These are phyloP conservation scores for Daldinia decipiens DNA, from an alignment of 495 filamentous ascomycete genomes.

Conservation along the genomic window DNA sequence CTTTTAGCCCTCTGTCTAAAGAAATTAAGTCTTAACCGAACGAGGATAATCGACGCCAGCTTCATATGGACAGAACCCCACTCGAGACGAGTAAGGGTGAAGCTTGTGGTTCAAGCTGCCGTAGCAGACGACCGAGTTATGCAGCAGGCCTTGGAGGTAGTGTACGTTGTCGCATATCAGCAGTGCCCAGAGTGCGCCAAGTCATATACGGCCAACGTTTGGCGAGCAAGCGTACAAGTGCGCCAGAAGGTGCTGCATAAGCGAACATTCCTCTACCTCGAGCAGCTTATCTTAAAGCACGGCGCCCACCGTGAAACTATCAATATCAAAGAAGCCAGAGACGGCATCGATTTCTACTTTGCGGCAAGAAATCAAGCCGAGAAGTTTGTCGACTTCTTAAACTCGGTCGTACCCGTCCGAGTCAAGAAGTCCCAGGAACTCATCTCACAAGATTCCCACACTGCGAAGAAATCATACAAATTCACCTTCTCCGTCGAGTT, in stretches of 20 bases:
- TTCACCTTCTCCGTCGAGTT: conserved; percentile 88
- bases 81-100: conserved; percentile 86
- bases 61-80: conserved; percentile 99
- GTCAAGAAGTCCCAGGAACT: conserved; percentile 90
- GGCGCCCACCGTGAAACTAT: conserved; percentile 90
- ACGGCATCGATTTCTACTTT: conserved; percentile 96
- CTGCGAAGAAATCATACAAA: conserved; percentile 88
- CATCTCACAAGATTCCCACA: conserved; percentile 94
- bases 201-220: conserved; percentile 91
- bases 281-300: conserved; percentile 95
- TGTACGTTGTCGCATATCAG: conserved; percentile 85
- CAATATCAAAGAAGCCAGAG: conserved; percentile 94
- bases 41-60: conserved; percentile 90
- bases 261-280: conserved; percentile 94
- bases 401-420: conserved; percentile 78
- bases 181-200: conserved; percentile 94
- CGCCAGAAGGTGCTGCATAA: conserved; percentile 98
- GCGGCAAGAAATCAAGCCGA: conserved; percentile 89
- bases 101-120: conserved; percentile 85
- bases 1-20: conserved; percentile 88
- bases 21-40: conserved; percentile 83
- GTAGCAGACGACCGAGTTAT: conserved; percentile 80
- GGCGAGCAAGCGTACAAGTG: conserved; percentile 84
- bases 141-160: conserved; percentile 94
- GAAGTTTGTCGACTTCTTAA: conserved; percentile 90